Base-by-base conservation (phyloP, 305 asterid genomes). In the Fraxinus greggii region DNA sequence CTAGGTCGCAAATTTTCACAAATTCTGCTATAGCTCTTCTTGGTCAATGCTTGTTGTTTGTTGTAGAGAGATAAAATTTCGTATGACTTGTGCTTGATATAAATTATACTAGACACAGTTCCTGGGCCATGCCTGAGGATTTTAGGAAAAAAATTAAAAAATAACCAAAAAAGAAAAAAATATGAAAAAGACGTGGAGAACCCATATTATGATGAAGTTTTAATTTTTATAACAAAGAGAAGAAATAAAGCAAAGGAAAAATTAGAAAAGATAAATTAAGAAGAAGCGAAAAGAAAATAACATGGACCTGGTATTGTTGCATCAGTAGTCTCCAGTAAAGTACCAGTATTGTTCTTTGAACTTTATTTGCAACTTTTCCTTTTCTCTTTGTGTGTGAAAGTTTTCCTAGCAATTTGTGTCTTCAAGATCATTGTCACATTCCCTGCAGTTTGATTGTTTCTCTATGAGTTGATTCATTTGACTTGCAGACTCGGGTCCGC, bases 21-120 rank as follows among this genome's bases (percentile, higher is more conserved):
- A 59, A 38, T 67, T 38, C 59, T 75, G 75, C 65, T 61, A 38
- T 54, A 40, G 79, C 72, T 51, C 63, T n/a, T 81, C 63, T 38
- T 75, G 76, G 69, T 70, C 75, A 24, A 76, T 59, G 38, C 54
- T n/a, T n/a, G n/a, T 35, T 35, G 8, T 35, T 54, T 54, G 10
- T 54, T 54, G 26, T 54, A 54, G 65, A 19, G 63, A 24, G 63
- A 5, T 54, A 54, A 54, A 54, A 54, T 54, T 54, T 54, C 23
- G 9, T 5, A 19, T n/a, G 35, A 12, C 28, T 26, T 65, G 73
- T 26, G 36, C 75, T 69, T 69, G 38, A 29, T 17, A 70, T 5
- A 31, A 6, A 29, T 70, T 70, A 17, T 28, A 69, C 38, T 65
- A 1, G 38, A 67, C 36, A 28, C 74, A 24, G 33, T 67, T 67